These are phyloP conservation scores for Eremochloa ophiuroides DNA, from an alignment of 176 grass and related monocot genomes.

Conservation along the genomic window DNA sequence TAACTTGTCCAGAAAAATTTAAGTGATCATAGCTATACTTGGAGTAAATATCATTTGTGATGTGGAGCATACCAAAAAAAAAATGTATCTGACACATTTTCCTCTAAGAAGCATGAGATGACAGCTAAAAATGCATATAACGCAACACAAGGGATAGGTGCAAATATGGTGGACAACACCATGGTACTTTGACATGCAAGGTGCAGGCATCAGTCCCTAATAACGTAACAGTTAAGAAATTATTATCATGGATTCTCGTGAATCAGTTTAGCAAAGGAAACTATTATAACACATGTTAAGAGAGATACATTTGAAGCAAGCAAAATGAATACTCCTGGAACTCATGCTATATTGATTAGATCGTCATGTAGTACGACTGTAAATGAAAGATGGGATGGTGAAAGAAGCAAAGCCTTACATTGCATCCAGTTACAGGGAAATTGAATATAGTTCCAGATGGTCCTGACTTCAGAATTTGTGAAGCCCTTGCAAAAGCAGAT, in stretches of 20 bases:
- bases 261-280: background rate
- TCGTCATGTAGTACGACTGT: background rate
- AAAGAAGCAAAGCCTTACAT: slow-evolving; percentile 38
- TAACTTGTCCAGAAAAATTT: slow-evolving; percentile 3
- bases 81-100: background rate
- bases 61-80: background rate
- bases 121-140: background rate
- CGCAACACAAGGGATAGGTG: background rate
- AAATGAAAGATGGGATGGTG: slow-evolving; percentile 10
- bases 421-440: slow-evolving; percentile 66
- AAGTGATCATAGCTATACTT: background rate
- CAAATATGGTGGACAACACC: background rate
- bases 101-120: background rate
- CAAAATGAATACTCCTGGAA: background rate
- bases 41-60: slow-evolving; percentile 6
- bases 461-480: slow-evolving; percentile 67
- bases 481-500: slow-evolving; percentile 92
- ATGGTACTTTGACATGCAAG: background rate
- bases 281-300: background rate
- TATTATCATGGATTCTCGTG: background rate
- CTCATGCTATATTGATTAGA: background rate
- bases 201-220: background rate
- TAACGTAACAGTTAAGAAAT: slow-evolving; percentile 3
- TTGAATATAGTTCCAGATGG: slow-evolving; percentile 38
- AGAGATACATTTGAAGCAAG: background rate